Evolutionary conservation across 78 protist genomes (phyloP).

Genomic region (Creolimax fragrantissima): DNA sequence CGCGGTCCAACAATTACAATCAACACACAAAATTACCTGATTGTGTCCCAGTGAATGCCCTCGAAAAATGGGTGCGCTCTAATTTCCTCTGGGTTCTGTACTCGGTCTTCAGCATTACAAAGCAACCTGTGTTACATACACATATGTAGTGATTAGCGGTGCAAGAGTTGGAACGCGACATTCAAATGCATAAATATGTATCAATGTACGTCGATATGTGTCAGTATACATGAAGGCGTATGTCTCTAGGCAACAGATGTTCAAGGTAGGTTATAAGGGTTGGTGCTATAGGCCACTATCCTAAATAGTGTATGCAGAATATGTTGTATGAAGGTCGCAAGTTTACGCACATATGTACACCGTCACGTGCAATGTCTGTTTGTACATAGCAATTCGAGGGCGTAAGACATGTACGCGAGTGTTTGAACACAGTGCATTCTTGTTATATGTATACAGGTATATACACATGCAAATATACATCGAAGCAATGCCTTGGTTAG

Average conservation of each 20-base stretch:
- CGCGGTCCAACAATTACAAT: not conserved
- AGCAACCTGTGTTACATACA: constrained; percentile 15
- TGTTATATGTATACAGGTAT: not conserved
- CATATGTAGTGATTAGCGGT: not conserved
- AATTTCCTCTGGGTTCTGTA: constrained; percentile 50
- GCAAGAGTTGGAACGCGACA: not conserved
- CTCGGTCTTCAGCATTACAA: constrained; percentile 42
- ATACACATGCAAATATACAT: not conserved
- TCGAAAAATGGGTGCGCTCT: constrained; percentile 75
- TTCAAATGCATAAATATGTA: not conserved
- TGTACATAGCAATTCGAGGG: not conserved
- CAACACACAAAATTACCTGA: constrained; percentile 8
- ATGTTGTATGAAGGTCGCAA: not conserved
- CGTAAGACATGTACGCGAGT: not conserved
- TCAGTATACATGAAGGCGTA: not conserved
- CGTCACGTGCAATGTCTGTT: no score
- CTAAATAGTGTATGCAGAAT: not conserved
- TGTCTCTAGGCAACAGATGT: not conserved
- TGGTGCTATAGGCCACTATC: not conserved
- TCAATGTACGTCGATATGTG: not conserved
- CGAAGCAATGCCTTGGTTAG: not conserved
- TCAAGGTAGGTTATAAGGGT: not conserved
- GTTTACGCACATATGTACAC: not conserved
- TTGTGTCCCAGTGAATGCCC: constrained; percentile 60
- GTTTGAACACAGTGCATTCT: no score